Evolutionary conservation across 139 green algal species (phyloP).

Genomic region (Parachlorella kessleri): DNA sequence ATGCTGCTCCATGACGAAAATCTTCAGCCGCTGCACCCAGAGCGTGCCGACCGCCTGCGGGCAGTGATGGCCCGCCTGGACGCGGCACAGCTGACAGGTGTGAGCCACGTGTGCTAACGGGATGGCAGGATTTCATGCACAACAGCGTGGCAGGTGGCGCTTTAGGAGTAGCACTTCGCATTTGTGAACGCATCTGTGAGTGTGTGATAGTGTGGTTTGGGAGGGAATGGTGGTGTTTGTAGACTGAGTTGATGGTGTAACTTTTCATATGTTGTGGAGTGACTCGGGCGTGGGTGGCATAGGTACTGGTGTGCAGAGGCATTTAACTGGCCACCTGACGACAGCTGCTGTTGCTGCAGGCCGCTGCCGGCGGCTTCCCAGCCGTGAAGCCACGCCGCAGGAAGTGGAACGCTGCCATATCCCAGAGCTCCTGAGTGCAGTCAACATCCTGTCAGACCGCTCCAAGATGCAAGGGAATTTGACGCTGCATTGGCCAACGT

Average conservation of each 20-base stretch:
- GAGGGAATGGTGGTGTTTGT: too few species aligned
- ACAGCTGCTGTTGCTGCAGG: too few species aligned
- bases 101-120: too few species aligned
- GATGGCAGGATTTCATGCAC: too few species aligned
- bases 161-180: too few species aligned
- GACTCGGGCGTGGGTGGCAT: too few species aligned
- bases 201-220: too few species aligned
- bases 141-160: too few species aligned
- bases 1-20: constrained; percentile 52
- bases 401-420: constrained; percentile 70
- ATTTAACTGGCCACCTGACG: too few species aligned
- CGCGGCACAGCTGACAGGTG: constrained; percentile 33
- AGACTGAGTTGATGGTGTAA: too few species aligned
- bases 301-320: background rate
- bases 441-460: constrained; percentile 28
- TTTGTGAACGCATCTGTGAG: too few species aligned
- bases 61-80: constrained; percentile 70
- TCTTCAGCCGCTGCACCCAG: constrained; percentile 39
- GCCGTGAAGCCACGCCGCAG: constrained; percentile 47
- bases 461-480: constrained; percentile 12
- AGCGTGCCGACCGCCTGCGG: constrained; percentile 72
- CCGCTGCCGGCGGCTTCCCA: constrained; percentile 47
- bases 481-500: constrained; percentile 4
- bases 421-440: constrained; percentile 41
- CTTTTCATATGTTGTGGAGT: too few species aligned